Evolutionary conservation across 257 asterid genomes (phyloP).

Genomic region (Forsythia suspensa): DNA sequence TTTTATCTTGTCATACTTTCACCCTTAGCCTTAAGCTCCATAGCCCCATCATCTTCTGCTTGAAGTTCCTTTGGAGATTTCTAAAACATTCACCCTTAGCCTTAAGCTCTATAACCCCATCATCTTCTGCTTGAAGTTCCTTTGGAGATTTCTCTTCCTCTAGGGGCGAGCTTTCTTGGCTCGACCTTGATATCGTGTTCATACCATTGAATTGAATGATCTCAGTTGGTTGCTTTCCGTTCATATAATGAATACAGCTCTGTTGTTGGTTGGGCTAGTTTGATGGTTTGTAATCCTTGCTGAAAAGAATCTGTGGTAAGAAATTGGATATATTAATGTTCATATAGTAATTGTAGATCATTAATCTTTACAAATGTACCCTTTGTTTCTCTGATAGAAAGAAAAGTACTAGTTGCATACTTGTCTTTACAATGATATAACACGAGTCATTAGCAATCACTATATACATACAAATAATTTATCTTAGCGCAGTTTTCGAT

Average conservation of each 20-base stretch:
- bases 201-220: constrained; percentile 13
- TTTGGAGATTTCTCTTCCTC: neutral
- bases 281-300: neutral
- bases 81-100: neutral
- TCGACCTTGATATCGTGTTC: neutral
- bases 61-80: neutral
- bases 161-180: neutral
- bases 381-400: neutral
- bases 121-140: neutral
- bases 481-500: neutral
- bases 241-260: constrained; percentile 23
- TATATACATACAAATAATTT: neutral
- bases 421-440: neutral
- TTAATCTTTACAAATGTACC: too few species aligned
- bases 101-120: neutral
- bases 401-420: neutral
- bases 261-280: neutral
- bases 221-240: constrained; percentile 40
- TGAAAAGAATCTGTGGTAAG: neutral
- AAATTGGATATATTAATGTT: neutral
- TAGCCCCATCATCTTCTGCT: neutral
- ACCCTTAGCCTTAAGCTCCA: neutral
- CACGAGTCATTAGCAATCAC: neutral
- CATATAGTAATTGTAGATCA: too few species aligned
- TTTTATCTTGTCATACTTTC: too few species aligned